Evolutionary conservation across 2,329 filamentous ascomycete species (phyloP), one percentile per base, ranked within the genome.

Genomic region (Arachnomyces sp.): DNA sequence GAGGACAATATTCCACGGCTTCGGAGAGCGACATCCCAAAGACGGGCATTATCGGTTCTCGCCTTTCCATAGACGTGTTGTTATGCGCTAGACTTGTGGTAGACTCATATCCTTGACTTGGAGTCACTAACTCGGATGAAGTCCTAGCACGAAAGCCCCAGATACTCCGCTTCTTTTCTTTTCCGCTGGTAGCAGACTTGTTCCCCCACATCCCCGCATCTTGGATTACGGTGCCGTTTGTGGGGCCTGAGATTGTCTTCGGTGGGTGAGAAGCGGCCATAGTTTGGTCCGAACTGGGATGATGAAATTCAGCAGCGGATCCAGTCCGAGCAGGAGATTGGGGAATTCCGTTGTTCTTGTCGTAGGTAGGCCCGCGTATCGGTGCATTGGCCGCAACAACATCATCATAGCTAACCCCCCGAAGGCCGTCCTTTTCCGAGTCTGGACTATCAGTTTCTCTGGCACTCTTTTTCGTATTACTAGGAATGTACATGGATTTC

Each of bases 11-110:
- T 44, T 85, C 79, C 6, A 95, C 89, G 17, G 92, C 92, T 54
- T 96, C 90, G 7, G 79, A 79, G 38, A 98, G 68, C 4, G 86
- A 78, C 25, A 86, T 83, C 2, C 92, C 92, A 59, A 98, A 98
- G 3, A 87, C 85, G 42, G 84, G 77, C 29, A 80, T 74, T 11
- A 80, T 65, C 1, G 78, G 72, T 12, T 78, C 76, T 44, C 68
- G 73, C 40, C 59, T 53, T 49, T 61, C 67, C 25, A 65, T 65
- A 14, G 63, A 67, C 11, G 61, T 66, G 37, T 65, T 68, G 41
- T 68, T 72, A 17, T 71, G 72, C 11, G 71, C 68, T 47, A 75
- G 74, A 11, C 76, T 56, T 3, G 72, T 66, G 35, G 52, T 48
- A 13, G 49, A 44, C 13, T 63, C 62, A 40, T 55, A 50, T 7